These are phyloP conservation scores for Oryza nivara DNA, from an alignment of 176 grass and related monocot genomes.

Conservation along the genomic window DNA sequence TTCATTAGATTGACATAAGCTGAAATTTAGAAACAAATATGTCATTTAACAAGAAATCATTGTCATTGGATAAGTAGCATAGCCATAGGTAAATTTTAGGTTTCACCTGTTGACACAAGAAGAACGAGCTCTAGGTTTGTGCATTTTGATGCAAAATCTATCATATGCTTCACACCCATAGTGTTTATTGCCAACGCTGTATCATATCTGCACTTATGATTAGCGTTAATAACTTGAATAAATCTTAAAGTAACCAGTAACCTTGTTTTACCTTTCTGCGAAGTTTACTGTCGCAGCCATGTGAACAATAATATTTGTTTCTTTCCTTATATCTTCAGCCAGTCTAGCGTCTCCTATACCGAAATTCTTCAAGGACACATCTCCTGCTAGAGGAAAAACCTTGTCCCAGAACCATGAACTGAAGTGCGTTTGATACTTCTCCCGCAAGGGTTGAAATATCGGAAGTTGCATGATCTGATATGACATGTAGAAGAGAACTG, in stretches of 20 bases:
- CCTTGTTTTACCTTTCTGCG: conserved; percentile 33
- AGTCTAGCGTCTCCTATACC: conserved; percentile 9
- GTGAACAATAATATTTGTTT: conserved; percentile 38
- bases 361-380: conserved; percentile 30
- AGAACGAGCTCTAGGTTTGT: too few relatives aligned
- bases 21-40: too few relatives aligned
- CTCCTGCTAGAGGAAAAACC: conserved; percentile 21
- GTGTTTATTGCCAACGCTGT: conserved; percentile 19
- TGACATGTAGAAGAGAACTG: too few relatives aligned
- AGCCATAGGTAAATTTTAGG: too few relatives aligned
- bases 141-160: not conserved
- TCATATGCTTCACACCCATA: not conserved
- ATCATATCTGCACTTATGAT: conserved; percentile 21
- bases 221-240: not conserved
- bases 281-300: conserved; percentile 29
- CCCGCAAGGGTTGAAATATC: conserved; percentile 19
- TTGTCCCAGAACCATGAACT: conserved; percentile 40
- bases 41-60: too few relatives aligned
- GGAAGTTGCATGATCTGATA: conserved; percentile 23
- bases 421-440: conserved; percentile 19
- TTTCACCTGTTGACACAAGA: too few relatives aligned
- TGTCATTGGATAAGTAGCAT: too few relatives aligned
- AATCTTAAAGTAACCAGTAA: conserved; percentile 4
- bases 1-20: too few relatives aligned
- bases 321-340: not conserved